Conservation (phyloP, 2,329 filamentous ascomycete species). For the Anthostomella pinea region DNA sequence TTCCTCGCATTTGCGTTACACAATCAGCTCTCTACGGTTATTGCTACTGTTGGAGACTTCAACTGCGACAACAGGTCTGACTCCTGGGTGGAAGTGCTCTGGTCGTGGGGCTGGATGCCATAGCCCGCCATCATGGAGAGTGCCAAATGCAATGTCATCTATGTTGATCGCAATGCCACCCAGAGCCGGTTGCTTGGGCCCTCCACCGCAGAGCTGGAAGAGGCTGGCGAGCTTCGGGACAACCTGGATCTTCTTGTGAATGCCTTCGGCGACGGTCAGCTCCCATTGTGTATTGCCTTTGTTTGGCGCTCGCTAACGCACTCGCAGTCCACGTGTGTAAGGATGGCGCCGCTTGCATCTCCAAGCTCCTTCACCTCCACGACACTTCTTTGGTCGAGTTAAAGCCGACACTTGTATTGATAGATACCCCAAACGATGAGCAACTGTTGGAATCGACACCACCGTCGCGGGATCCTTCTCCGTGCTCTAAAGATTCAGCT, state of each 20-base stretch:
- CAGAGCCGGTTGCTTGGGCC: conserved; percentile 42
- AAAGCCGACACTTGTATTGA: conserved; percentile 55
- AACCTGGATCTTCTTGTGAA: conserved; percentile 50
- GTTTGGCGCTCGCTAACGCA: conserved; percentile 7
- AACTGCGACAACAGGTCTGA: conserved; percentile 21
- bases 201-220: conserved; percentile 27
- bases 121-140: conserved; percentile 55
- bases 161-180: conserved; percentile 54
- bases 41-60: conserved; percentile 1
- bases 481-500: conserved; percentile 37
- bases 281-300: conserved; percentile 8
- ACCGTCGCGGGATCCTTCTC: conserved; percentile 43
- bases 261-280: conserved; percentile 54
- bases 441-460: conserved; percentile 35
- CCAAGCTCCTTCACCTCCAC: conserved; percentile 51
- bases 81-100: conserved; percentile 55
- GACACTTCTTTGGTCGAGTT: conserved; percentile 50
- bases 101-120: conserved; percentile 60
- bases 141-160: conserved; percentile 57
- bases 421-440: conserved; percentile 55
- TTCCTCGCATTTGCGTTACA: conserved; percentile 4
- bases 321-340: conserved; percentile 52
- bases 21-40: neutral
- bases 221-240: conserved; percentile 38
- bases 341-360: conserved; percentile 51